Conservation (phyloP, 1,284 basidiomycete genomes). For the Ceratobasidium sp. region DNA sequence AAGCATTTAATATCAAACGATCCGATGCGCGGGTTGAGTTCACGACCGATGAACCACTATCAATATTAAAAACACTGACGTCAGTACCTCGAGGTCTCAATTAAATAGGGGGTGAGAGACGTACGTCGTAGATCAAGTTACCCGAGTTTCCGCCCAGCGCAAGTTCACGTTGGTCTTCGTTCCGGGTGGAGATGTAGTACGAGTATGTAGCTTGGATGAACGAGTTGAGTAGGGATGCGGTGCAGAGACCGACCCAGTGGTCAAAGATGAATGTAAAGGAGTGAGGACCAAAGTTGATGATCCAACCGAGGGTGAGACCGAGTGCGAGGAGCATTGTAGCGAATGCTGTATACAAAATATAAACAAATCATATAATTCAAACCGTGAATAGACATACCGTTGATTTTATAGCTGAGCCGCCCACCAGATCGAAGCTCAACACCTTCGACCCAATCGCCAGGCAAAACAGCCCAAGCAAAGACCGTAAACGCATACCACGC, state of each 20-base stretch:
- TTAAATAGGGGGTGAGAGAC: neutral
- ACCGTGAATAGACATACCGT: constrained; percentile 71
- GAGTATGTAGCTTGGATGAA: constrained; percentile 80
- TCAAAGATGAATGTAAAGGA: constrained; percentile 93
- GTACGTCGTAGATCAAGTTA: constrained; percentile 90
- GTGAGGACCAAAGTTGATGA: constrained; percentile 80
- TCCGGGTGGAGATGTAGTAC: constrained; percentile 80
- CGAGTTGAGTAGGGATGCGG: constrained; percentile 87
- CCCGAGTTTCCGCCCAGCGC: constrained; percentile 95
- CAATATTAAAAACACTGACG: neutral
- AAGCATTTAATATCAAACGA: constrained; percentile 97
- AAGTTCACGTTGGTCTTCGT: constrained; percentile 68
- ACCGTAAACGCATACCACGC: constrained; percentile 94
- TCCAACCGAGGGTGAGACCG: constrained; percentile 76
- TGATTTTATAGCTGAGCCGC: constrained; percentile 90
- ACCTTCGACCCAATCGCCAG: constrained; percentile 90
- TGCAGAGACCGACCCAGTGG: constrained; percentile 91
- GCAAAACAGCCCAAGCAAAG: constrained; percentile 85
- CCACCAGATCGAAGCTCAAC: constrained; percentile 82
- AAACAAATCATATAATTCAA: no score
- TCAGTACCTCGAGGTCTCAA: neutral
- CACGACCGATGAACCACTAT: constrained; percentile 98
- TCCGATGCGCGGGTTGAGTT: constrained; percentile 92
- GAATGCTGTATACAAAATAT: constrained; percentile 74
- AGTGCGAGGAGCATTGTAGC: constrained; percentile 86